Percentiles rank a stretch among this genome's conserved stretches.
phyloP scores from a whole-genome alignment of 2,329 filamentous ascomycete genomes.

The Pyricularia grisea region DNA sequence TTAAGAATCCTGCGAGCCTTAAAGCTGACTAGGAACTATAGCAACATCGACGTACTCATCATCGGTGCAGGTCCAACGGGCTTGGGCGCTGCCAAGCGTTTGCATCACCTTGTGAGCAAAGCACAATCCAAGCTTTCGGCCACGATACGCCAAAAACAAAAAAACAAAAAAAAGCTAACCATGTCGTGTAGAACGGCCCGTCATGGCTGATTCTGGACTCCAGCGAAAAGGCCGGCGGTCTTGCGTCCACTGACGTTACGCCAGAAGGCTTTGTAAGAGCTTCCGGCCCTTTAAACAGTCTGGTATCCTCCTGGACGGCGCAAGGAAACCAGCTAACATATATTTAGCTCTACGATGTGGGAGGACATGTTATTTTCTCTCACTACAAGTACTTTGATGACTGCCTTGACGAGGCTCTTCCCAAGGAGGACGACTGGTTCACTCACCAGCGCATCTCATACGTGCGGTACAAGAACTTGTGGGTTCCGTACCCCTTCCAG shows the following conservation, averaged over 20 bases:
- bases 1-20: not conserved
- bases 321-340: not conserved
- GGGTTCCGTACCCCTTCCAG: conserved; percentile 99
- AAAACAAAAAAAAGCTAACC: conserved; percentile 15
- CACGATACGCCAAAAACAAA: conserved; percentile 5
- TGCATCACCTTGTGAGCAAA: conserved; percentile 80
- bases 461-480: conserved; percentile 89
- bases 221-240: conserved; percentile 84
- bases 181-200: conserved; percentile 58
- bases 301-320: not conserved
- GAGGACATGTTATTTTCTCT: conserved; percentile 97
- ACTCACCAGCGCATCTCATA: conserved; percentile 98
- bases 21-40: conserved; percentile 24
- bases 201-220: conserved; percentile 96
- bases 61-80: conserved; percentile 97
- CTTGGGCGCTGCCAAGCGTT: conserved; percentile 93
- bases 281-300: conserved; percentile 2
- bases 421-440: conserved; percentile 92
- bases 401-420: conserved; percentile 93
- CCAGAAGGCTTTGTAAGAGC: conserved; percentile 90
- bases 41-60: conserved; percentile 91
- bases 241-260: conserved; percentile 90
- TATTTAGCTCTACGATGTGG: conserved; percentile 87
- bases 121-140: conserved; percentile 15
- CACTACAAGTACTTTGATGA: conserved; percentile 99